These are phyloP conservation scores for Skeletonema potamos DNA, from an alignment of 108 stramenopile species.

Conservation along the genomic window DNA sequence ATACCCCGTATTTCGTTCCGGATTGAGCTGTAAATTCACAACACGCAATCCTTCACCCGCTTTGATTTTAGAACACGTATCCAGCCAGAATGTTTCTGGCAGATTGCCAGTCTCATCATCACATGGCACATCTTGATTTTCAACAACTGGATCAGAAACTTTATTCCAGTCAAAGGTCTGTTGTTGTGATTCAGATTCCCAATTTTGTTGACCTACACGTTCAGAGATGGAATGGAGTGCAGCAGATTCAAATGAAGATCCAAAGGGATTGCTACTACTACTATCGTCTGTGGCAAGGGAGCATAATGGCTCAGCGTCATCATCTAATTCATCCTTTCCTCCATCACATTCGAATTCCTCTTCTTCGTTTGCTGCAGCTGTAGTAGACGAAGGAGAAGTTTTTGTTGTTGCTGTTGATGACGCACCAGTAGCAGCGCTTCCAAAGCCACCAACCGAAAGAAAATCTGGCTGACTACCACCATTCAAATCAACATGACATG, in stretches of 20 bases:
- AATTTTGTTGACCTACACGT: constrained; percentile 19
- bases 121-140: constrained; percentile 49
- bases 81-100: constrained; percentile 87
- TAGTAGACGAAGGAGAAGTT: neutral
- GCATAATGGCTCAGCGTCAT: constrained; percentile 78
- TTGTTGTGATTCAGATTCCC: constrained; percentile 67
- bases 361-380: constrained; percentile 34
- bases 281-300: constrained; percentile 48
- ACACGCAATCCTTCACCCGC: constrained; percentile 62
- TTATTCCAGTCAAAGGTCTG: constrained; percentile 77
- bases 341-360: constrained; percentile 78
- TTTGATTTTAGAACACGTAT: constrained; percentile 77
- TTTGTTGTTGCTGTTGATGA: constrained; percentile 1
- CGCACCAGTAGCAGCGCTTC: neutral
- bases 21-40: constrained; percentile 87
- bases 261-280: constrained; percentile 12
- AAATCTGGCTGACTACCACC: constrained; percentile 25
- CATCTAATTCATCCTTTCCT: constrained; percentile 63
- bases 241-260: constrained; percentile 50
- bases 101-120: constrained; percentile 44
- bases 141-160: constrained; percentile 63
- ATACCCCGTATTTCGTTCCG: constrained; percentile 95
- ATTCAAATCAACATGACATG: constrained; percentile 43
- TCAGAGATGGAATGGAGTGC: constrained; percentile 46
- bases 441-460: neutral